These are phyloP conservation scores for Phaeosphaeria sp. DNA, from an alignment of 2,329 filamentous ascomycete genomes.

Conservation along the genomic window DNA sequence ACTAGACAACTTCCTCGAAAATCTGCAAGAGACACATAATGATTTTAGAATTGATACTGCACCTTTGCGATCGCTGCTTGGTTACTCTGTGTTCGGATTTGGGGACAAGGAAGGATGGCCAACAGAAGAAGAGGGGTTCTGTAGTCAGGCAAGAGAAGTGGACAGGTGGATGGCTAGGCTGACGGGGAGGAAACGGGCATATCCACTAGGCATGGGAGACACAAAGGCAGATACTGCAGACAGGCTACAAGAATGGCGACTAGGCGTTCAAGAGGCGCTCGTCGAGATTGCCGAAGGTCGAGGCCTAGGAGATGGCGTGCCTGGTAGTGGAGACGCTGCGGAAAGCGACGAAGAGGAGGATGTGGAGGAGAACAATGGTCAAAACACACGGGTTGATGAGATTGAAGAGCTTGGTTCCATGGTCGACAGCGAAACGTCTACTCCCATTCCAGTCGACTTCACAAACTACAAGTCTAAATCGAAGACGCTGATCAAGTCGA, in stretches of 20 bases:
- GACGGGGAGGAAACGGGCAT: constrained; percentile 84
- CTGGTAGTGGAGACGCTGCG: constrained; percentile 79
- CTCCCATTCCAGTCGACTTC: constrained; percentile 81
- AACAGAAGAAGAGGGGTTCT: constrained; percentile 87
- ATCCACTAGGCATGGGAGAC: constrained; percentile 87
- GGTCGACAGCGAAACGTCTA: constrained; percentile 51
- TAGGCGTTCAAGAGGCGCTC: constrained; percentile 76
- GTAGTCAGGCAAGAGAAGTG: constrained; percentile 86
- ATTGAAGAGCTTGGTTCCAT: constrained; percentile 82
- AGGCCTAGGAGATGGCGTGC: constrained; percentile 69
- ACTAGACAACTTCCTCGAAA: constrained; percentile 83
- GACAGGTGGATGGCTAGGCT: constrained; percentile 98
- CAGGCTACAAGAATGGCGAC: constrained; percentile 77
- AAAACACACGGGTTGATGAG: constrained; percentile 66
- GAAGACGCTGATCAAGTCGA: constrained; percentile 51
- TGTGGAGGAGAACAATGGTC: constrained; percentile 52
- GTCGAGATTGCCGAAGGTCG: constrained; percentile 61
- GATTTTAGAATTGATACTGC: constrained; percentile 96
- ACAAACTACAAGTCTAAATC: constrained; percentile 70
- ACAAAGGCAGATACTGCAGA: constrained; percentile 74
- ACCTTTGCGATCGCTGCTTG: constrained; percentile 75
- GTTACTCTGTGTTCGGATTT: constrained; percentile 93
- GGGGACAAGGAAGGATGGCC: constrained; percentile 93
- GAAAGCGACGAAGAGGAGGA: constrained; percentile 81
- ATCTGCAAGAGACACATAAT: constrained; percentile 90